These are phyloP conservation scores for Irpex sp. DNA, from an alignment of 1,284 basidiomycete species.

Conservation along the genomic window DNA sequence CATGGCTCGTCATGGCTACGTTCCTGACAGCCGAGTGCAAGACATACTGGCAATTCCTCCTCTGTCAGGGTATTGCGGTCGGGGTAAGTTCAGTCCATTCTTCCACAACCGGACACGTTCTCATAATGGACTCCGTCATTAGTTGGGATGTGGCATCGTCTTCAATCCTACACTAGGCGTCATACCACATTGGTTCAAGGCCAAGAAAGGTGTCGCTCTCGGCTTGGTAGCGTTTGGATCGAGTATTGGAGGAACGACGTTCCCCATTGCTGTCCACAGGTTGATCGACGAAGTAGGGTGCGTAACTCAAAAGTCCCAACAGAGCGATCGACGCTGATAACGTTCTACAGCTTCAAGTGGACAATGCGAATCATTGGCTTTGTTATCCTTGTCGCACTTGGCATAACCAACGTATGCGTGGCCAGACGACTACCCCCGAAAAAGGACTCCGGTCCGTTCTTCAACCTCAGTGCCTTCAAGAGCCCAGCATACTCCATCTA, in stretches of 20 bases:
- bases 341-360: conserved; percentile 44
- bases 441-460: conserved; percentile 11
- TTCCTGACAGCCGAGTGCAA: conserved; percentile 46
- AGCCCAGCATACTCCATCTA: conserved; percentile 12
- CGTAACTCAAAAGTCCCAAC: not conserved
- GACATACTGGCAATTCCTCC: conserved; percentile 47
- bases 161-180: conserved; percentile 40
- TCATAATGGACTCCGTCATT: conserved; percentile 1
- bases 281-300: conserved; percentile 33
- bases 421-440: conserved; percentile 14
- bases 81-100: conserved; percentile 28
- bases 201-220: conserved; percentile 33
- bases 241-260: conserved; percentile 38
- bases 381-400: conserved; percentile 39
- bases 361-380: conserved; percentile 54
- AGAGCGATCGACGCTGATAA: not conserved
- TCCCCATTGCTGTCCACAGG: conserved; percentile 36
- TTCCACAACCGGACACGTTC: conserved; percentile 11
- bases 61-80: conserved; percentile 40
- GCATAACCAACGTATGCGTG: conserved; percentile 37
- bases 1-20: conserved; percentile 35
- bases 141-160: conserved; percentile 32
- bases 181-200: conserved; percentile 44
- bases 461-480: conserved; percentile 14
- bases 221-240: conserved; percentile 37